Percentiles rank a stretch among this genome's conserved stretches.
Conservation (phyloP, 2,329 filamentous ascomycete species). For the Hypomyces perniciosus region DNA sequence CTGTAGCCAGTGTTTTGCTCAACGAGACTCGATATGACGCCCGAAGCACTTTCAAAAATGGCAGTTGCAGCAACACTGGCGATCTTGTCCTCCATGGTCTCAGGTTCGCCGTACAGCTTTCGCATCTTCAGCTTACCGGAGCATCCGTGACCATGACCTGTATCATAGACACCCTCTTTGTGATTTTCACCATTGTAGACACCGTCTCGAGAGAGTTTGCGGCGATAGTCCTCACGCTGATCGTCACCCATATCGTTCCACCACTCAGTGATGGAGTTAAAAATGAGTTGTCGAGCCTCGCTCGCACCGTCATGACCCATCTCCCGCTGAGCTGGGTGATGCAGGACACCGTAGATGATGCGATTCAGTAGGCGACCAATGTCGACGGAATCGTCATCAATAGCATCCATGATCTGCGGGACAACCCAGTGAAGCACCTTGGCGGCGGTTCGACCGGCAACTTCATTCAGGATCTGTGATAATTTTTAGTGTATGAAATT, state of each 20-base stretch:
- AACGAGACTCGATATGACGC: conserved; percentile 43
- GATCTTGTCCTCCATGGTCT: conserved; percentile 51
- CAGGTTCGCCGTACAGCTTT: conserved; percentile 51
- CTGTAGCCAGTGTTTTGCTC: conserved; percentile 41
- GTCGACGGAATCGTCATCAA: conserved; percentile 71
- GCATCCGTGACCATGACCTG: conserved; percentile 80
- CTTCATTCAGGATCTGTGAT: conserved; percentile 68
- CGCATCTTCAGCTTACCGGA: conserved; percentile 71
- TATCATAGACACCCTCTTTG: conserved; percentile 76
- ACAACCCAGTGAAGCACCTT: conserved; percentile 78
- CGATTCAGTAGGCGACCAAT: conserved; percentile 64
- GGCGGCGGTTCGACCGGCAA: conserved; percentile 76
- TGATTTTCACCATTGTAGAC: conserved; percentile 77
- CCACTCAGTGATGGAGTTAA: conserved; percentile 74
- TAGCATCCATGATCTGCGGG: conserved; percentile 80
- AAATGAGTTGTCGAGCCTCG: conserved; percentile 73
- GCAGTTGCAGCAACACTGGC: conserved; percentile 49
- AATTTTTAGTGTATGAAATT: background rate
- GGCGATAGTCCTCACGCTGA: conserved; percentile 61
- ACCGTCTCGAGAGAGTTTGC: conserved; percentile 71
- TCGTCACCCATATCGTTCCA: conserved; percentile 62
- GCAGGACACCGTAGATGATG: conserved; percentile 77
- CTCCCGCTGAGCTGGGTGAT: conserved; percentile 76
- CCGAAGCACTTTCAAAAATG: conserved; percentile 52
- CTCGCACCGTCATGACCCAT: conserved; percentile 62